Evolutionary conservation across 768 basidiomycete species (phyloP).

Genomic region (Candolleomyces eurysporus): DNA sequence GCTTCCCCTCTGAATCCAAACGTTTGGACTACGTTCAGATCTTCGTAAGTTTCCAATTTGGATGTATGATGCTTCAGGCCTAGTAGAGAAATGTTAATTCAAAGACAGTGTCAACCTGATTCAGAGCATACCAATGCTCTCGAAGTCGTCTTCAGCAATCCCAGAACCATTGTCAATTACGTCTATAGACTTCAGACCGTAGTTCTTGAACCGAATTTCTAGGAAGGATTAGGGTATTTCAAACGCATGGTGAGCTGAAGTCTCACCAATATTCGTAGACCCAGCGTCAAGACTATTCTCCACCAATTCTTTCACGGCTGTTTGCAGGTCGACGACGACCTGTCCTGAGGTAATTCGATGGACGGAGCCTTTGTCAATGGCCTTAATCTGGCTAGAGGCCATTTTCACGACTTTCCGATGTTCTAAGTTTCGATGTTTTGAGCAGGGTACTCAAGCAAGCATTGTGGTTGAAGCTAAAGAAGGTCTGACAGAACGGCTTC

Average conservation of each 20-base stretch:
- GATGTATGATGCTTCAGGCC: slow-evolving; percentile 94
- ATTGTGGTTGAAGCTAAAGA: too few species aligned
- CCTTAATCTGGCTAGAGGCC: slow-evolving; percentile 31
- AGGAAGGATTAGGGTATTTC: neutral
- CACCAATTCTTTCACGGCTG: slow-evolving; percentile 92
- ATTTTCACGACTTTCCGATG: neutral
- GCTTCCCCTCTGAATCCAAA: slow-evolving; percentile 98
- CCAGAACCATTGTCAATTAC: slow-evolving; percentile 93
- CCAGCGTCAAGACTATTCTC: slow-evolving; percentile 96
- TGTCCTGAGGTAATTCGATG: slow-evolving; percentile 94
- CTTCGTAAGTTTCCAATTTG: slow-evolving; percentile 75
- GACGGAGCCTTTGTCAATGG: slow-evolving; percentile 75
- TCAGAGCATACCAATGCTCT: slow-evolving; percentile 62
- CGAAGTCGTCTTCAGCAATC: slow-evolving; percentile 74
- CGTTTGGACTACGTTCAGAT: slow-evolving; percentile 69
- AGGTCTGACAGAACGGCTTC: too few species aligned
- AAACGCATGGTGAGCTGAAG: neutral
- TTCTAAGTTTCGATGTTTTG: neutral
- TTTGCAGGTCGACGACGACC: slow-evolving; percentile 91
- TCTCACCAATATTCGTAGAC: slow-evolving; percentile 78
- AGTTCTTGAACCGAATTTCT: slow-evolving; percentile 91
- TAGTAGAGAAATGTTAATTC: slow-evolving; percentile 25
- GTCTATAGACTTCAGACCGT: slow-evolving; percentile 80
- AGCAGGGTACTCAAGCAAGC: neutral
- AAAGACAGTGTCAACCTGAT: neutral